phyloP scores from a whole-genome alignment of 306 rosid species.

The Vicia faba region DNA sequence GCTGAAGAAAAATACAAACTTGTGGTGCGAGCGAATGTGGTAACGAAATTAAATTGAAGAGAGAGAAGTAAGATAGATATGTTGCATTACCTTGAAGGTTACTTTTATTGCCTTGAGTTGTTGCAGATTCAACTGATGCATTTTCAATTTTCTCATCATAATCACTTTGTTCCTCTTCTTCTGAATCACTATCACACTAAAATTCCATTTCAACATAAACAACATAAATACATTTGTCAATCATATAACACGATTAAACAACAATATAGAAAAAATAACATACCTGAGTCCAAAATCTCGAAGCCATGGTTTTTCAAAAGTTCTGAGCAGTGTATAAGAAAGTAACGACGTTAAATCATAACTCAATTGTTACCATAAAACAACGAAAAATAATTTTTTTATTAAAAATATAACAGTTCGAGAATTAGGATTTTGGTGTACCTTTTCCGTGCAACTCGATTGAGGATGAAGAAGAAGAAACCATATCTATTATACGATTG shows the following conservation, averaged over 20 bases:
- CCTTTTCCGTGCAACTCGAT: no score
- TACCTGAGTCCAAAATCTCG: neutral
- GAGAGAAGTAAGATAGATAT: no score
- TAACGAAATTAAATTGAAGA: no score
- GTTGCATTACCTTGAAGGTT: slow-evolving; percentile 34
- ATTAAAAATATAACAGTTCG: no score
- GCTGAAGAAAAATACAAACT: no score
- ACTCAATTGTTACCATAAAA: no score
- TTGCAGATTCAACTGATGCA: slow-evolving; percentile 40
- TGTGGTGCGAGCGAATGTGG: no score
- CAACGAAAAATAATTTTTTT: neutral
- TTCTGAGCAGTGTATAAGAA: neutral
- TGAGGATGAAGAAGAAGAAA: no score
- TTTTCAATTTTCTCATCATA: slow-evolving; percentile 54
- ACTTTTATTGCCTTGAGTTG: no score
- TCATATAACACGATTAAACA: neutral
- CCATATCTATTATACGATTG: no score
- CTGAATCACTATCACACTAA: slow-evolving; percentile 62
- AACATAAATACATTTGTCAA: neutral
- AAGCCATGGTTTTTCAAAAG: neutral
- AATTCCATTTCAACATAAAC: neutral
- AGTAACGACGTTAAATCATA: neutral
- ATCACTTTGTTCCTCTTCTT: slow-evolving; percentile 68
- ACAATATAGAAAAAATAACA: neutral
- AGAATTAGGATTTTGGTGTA: no score